Percentiles rank a stretch among this genome's conserved stretches.
These are phyloP conservation scores for Globisporangium carolinianum DNA, from an alignment of 352 stramenopile species.

Conservation along the genomic window DNA sequence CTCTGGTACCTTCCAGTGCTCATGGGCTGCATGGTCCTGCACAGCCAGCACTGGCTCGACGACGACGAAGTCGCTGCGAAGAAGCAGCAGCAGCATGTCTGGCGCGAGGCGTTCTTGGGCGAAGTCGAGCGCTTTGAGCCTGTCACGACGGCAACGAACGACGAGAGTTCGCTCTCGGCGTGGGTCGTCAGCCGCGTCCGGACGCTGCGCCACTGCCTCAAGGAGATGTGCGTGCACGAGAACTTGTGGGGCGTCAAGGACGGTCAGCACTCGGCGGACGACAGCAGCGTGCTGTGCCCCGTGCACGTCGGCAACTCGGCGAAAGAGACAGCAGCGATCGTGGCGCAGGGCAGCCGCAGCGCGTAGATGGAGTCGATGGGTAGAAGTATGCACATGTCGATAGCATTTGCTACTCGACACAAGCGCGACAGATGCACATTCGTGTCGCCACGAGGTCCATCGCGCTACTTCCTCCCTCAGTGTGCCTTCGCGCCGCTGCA, in stretches of 20 bases:
- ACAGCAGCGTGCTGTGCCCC: conserved; percentile 72
- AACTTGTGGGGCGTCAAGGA: conserved; percentile 78
- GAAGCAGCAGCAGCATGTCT: conserved; percentile 46
- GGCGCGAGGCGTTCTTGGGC: conserved; percentile 67
- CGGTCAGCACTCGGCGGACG: conserved; percentile 57
- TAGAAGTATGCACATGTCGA: no score
- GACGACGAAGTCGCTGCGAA: conserved; percentile 62
- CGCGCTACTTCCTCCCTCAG: no score
- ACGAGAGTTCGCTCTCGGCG: conserved; percentile 52
- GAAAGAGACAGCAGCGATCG: conserved; percentile 63
- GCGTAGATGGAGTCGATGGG: no score
- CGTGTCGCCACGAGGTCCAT: background rate
- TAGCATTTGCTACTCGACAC: no score
- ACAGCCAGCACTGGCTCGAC: conserved; percentile 90
- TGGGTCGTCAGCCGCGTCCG: conserved; percentile 64
- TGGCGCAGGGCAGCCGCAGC: conserved; percentile 10
- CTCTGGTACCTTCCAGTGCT: conserved; percentile 98
- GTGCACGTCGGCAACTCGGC: conserved; percentile 64
- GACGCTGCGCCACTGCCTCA: conserved; percentile 52
- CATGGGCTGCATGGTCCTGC: conserved; percentile 96
- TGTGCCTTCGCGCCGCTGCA: no score
- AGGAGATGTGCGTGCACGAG: conserved; percentile 82
- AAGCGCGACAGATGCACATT: background rate
- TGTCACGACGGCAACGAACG: conserved; percentile 18
- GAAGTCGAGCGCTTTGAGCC: conserved; percentile 63